Evolutionary conservation across 345 rosid genomes (phyloP).

Genomic region (Arabidopsis suecica): DNA sequence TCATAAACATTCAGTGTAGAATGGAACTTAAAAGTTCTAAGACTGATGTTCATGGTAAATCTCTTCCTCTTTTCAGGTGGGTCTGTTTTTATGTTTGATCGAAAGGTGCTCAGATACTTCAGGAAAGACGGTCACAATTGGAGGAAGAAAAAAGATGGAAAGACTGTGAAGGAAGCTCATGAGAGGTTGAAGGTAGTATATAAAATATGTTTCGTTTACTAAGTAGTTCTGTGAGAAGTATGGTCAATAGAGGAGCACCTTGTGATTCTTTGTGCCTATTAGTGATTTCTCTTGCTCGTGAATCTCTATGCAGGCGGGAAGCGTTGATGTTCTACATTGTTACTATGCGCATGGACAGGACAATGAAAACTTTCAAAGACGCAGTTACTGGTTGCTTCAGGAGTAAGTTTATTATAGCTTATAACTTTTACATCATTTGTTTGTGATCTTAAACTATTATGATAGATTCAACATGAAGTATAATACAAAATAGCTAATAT

Average conservation of each 20-base stretch:
- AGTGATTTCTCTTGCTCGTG: conserved; percentile 19
- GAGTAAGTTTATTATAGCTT: conserved; percentile 65
- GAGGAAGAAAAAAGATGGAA: conserved; percentile 96
- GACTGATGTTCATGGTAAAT: conserved; percentile 5
- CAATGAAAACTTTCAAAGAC: conserved; percentile 85
- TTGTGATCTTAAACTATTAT: conserved; percentile 8
- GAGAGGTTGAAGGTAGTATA: conserved; percentile 86
- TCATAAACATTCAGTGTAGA: neutral
- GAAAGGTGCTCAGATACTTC: conserved; percentile 88
- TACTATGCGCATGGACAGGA: conserved; percentile 98
- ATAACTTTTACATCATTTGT: conserved; percentile 8
- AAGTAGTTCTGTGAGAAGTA: neutral
- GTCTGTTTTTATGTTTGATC: conserved; percentile 82
- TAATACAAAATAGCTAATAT: neutral
- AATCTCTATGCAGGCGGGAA: conserved; percentile 69
- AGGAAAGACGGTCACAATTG: conserved; percentile 96
- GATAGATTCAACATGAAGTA: neutral
- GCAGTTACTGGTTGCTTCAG: conserved; percentile 98
- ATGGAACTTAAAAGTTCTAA: neutral
- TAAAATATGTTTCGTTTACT: neutral
- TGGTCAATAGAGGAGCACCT: neutral
- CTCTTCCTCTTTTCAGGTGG: conserved; percentile 67
- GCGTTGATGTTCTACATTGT: conserved; percentile 90
- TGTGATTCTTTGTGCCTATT: conserved; percentile 3
- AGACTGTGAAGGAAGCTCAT: conserved; percentile 92